Base-by-base conservation (phyloP, 2,329 filamentous ascomycete genomes). In the Alternaria dauci region DNA sequence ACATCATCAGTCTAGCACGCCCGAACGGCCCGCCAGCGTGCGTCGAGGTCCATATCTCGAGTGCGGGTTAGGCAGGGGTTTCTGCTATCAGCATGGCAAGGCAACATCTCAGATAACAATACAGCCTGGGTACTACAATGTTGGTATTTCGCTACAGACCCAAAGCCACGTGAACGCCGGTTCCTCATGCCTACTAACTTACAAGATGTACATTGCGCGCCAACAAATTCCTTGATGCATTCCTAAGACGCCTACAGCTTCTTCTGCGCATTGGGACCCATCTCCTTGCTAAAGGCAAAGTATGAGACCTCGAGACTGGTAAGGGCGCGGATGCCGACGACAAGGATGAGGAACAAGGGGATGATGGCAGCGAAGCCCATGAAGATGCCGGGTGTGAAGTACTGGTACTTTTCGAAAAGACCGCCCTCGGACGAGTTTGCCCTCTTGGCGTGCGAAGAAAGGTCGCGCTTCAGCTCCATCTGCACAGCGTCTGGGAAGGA, bases 261-360 rank as follows among this genome's bases (percentile, higher is more conserved):
- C 87, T 94, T 96, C 80, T 96, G 92, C 32, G 91, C 91, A 38
- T 88, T 84, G n/a, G 93, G 92, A 0, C 93, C 92, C 84, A 93
- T 96, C 71, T 97, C 94, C 84, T 97, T 97, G 77, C 96, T 94
- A 76, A 98, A 99, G 2, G 95, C 93, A 65, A 91, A 93, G 78
- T 98, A 98, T 1, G 92, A 91, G 30, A 98, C 92, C 78, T 97
- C 86, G 18, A 99, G 84, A 68, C 92, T 94, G 7, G 87, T 83
- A 12, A 98, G 84, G 14, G 91, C 93, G 61, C 80, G 87, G 56
- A 98, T 81, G 14, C 91, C 95, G 58, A 94, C 89, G 67, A 90
- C 89, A 6, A 97, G 82, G 68, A 98, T 94, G 28, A 87, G 82
- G 62, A 96, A 80, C 50, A 97, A 84, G 39, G 97, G 78, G 18